Evolutionary conservation across 2,329 filamentous ascomycete species (phyloP).

Genomic region (Bipolaris sorokiniana): DNA sequence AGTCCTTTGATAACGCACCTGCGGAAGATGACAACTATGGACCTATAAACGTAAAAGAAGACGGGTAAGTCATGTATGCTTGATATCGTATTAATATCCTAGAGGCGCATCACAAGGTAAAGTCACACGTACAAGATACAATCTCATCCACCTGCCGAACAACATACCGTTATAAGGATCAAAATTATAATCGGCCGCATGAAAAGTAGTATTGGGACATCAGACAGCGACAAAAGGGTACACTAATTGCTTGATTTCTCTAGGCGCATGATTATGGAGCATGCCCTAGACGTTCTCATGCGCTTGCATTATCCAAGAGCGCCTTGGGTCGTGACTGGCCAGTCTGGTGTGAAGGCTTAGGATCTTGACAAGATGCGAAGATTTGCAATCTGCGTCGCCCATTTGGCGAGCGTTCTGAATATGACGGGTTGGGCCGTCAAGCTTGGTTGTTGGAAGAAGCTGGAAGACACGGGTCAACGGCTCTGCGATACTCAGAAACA

Average conservation of each 20-base stretch:
- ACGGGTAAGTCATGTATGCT: slow-evolving; percentile 72
- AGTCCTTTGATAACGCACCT: slow-evolving; percentile 39
- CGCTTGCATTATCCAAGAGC: slow-evolving; percentile 10
- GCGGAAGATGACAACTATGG: slow-evolving; percentile 53
- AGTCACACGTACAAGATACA: slow-evolving; percentile 4
- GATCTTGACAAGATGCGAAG: slow-evolving; percentile 21
- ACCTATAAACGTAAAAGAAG: slow-evolving; percentile 80
- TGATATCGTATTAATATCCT: slow-evolving; percentile 6
- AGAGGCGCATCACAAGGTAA: slow-evolving; percentile 36
- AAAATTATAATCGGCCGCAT: not conserved
- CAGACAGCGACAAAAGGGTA: slow-evolving; percentile 6
- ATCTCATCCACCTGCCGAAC: not conserved
- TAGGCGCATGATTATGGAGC: slow-evolving; percentile 6
- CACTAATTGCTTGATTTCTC: slow-evolving; percentile 4
- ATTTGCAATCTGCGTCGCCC: slow-evolving; percentile 22
- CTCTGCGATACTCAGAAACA: slow-evolving; percentile 40
- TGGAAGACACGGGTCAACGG: slow-evolving; percentile 40
- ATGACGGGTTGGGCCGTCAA: slow-evolving; percentile 33
- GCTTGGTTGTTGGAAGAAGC: slow-evolving; percentile 34
- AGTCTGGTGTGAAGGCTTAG: slow-evolving; percentile 21
- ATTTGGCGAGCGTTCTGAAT: slow-evolving; percentile 28
- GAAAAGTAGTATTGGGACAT: slow-evolving; percentile 7
- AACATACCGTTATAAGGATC: slow-evolving; percentile 4
- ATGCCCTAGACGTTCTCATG: slow-evolving; percentile 3
- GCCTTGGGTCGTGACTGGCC: slow-evolving; percentile 10